phyloP scores from a whole-genome alignment of 2,329 filamentous ascomycete genomes.

The Atkinsonella hypoxylon region DNA sequence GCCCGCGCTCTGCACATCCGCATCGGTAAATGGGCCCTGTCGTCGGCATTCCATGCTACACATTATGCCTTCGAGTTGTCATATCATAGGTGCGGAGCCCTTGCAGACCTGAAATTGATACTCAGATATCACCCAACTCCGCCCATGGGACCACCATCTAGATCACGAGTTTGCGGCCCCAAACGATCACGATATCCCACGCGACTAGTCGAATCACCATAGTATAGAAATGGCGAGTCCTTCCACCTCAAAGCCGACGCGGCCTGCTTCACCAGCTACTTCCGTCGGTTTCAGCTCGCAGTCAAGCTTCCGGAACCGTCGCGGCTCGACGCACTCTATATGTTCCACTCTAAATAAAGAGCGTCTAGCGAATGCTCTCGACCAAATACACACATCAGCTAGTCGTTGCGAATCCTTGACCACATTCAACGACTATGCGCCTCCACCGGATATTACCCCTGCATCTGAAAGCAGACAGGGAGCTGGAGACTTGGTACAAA shows the following conservation, averaged over 20 bases:
- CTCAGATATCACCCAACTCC: not conserved
- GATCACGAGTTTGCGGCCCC: not conserved
- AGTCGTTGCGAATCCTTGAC: conserved; percentile 76
- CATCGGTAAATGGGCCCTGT: not conserved
- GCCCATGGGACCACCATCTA: conserved; percentile 1
- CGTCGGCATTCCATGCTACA: not conserved
- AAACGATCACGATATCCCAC: conserved; percentile 7
- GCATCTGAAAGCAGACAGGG: conserved; percentile 56
- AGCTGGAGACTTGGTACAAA: conserved; percentile 63
- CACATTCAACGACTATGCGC: conserved; percentile 86
- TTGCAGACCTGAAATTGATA: conserved; percentile 5
- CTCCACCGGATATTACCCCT: conserved; percentile 48
- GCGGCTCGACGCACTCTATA: conserved; percentile 28
- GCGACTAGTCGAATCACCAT: not conserved
- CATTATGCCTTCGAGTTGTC: conserved; percentile 6
- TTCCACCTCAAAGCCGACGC: conserved; percentile 17
- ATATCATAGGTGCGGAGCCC: conserved; percentile 1
- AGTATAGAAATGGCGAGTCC: conserved; percentile 17
- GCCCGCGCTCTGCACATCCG: not conserved
- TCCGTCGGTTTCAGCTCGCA: conserved; percentile 17
- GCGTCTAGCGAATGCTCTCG: conserved; percentile 63
- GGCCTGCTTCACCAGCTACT: conserved; percentile 17
- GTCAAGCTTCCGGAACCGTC: conserved; percentile 20
- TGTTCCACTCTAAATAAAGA: conserved; percentile 49
- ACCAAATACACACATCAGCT: conserved; percentile 82